These are phyloP conservation scores for Fusarium lateritium DNA, from an alignment of 2,329 filamentous ascomycete species.

Conservation along the genomic window DNA sequence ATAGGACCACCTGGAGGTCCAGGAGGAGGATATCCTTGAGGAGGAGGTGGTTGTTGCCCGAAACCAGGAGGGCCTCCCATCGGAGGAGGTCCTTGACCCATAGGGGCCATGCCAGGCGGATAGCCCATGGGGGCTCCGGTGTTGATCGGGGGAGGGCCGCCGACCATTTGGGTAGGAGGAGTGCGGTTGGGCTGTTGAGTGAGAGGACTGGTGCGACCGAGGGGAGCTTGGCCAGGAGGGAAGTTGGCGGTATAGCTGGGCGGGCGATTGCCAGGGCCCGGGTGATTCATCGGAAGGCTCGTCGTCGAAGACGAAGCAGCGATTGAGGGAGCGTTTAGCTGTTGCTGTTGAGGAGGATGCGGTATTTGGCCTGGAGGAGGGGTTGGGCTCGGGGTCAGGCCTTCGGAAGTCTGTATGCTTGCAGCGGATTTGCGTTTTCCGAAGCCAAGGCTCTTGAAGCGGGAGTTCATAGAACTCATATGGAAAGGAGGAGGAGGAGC, in stretches of 20 bases:
- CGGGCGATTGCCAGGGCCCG: constrained; percentile 71
- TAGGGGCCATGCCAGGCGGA: constrained; percentile 67
- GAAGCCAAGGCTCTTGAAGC: constrained; percentile 85
- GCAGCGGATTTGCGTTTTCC: constrained; percentile 82
- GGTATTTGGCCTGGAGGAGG: constrained; percentile 65
- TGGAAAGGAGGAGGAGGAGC: constrained; percentile 53
- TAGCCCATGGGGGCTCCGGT: constrained; percentile 74
- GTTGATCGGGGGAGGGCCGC: constrained; percentile 77
- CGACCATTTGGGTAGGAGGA: constrained; percentile 72
- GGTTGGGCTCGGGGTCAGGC: constrained; percentile 51
- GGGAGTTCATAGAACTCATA: constrained; percentile 86
- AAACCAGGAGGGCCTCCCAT: constrained; percentile 57
- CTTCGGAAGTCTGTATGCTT: constrained; percentile 69
- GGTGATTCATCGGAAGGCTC: constrained; percentile 73
- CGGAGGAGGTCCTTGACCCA: constrained; percentile 60
- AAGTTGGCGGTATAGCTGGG: constrained; percentile 75
- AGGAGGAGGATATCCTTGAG: constrained; percentile 61
- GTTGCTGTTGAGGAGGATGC: constrained; percentile 62
- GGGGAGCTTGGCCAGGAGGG: constrained; percentile 62
- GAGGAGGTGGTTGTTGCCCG: constrained; percentile 55
- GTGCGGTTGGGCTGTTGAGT: constrained; percentile 65
- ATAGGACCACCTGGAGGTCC: constrained; percentile 59
- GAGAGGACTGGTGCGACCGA: constrained; percentile 69
- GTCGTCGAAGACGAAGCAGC: constrained; percentile 62
- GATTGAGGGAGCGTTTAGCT: constrained; percentile 57